Evolutionary conservation across 2,329 filamentous ascomycete species (phyloP).

Genomic region (Alternaria ventricosa): DNA sequence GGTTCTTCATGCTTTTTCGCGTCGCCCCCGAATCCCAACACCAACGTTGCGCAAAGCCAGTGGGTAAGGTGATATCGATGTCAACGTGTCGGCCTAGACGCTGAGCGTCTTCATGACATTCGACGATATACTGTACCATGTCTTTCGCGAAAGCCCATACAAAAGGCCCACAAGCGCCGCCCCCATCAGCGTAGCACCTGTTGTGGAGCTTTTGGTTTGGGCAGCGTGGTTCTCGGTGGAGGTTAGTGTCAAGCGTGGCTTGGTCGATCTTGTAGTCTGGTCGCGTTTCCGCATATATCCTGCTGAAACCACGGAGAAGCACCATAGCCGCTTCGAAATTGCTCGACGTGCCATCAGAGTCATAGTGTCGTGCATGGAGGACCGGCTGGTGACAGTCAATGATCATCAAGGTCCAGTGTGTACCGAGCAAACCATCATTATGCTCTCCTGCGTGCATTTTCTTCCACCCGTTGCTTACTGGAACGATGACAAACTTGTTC

Average conservation of each 20-base stretch:
- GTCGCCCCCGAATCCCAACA: not conserved
- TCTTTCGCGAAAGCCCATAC: slow-evolving; percentile 3
- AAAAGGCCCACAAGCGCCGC: not conserved
- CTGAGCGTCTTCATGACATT: not conserved
- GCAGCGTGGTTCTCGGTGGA: not conserved
- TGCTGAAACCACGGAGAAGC: not conserved
- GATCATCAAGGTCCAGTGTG: not conserved
- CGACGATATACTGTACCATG: not conserved
- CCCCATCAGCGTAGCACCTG: not conserved
- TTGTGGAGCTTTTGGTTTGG: not conserved
- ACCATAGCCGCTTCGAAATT: not conserved
- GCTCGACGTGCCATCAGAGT: not conserved
- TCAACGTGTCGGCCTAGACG: not conserved
- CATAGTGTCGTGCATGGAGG: not conserved
- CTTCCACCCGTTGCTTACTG: not conserved
- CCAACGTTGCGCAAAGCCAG: not conserved
- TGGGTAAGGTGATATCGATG: not conserved
- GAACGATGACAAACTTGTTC: not conserved
- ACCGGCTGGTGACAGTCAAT: slow-evolving; percentile 1
- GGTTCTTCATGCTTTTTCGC: not conserved
- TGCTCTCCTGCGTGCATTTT: not conserved
- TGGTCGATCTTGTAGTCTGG: not conserved
- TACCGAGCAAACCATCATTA: not conserved
- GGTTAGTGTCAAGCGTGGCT: not conserved
- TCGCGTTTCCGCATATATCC: not conserved